phyloP scores from a whole-genome alignment of 2,329 filamentous ascomycete species.

The Stachybotrys elegans region DNA sequence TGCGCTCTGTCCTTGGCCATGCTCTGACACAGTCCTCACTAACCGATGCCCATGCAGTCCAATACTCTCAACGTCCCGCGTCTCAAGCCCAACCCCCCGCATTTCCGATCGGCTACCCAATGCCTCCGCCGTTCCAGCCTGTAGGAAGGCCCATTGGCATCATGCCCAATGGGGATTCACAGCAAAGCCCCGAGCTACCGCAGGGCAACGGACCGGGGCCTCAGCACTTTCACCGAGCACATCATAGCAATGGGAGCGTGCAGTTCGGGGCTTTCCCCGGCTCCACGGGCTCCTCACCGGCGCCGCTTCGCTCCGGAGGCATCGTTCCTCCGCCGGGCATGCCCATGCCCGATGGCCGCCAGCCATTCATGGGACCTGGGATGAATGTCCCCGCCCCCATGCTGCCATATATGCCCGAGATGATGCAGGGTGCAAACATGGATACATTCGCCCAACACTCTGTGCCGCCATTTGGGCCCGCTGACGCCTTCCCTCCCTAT shows the following conservation, averaged over 20 bases:
- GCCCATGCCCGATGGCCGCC: constrained; percentile 25
- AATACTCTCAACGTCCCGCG: too few species aligned
- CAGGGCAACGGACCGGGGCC: constrained; percentile 27
- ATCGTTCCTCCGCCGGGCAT: constrained; percentile 46
- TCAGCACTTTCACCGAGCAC: constrained; percentile 43
- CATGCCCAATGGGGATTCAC: constrained; percentile 26
- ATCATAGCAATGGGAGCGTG: constrained; percentile 50
- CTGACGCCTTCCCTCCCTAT: constrained; percentile 27
- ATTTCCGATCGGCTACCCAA: constrained; percentile 34
- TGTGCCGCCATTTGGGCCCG: constrained; percentile 25
- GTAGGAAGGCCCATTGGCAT: constrained; percentile 22
- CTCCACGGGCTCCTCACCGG: constrained; percentile 55
- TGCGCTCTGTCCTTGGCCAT: too few species aligned
- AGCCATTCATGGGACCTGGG: constrained; percentile 26
- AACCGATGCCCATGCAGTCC: too few species aligned
- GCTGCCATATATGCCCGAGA: constrained; percentile 29
- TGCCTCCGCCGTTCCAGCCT: constrained; percentile 38
- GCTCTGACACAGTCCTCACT: too few species aligned
- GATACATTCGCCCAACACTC: constrained; percentile 33
- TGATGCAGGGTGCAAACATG: constrained; percentile 27
- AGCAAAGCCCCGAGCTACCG: constrained; percentile 24
- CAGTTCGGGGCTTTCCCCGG: constrained; percentile 51
- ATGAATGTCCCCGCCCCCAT: constrained; percentile 32
- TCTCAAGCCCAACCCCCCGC: too few species aligned
- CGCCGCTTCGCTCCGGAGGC: constrained; percentile 40